phyloP scores from a whole-genome alignment of 2,329 filamentous ascomycete species.

The Ophiobolus disseminans region DNA sequence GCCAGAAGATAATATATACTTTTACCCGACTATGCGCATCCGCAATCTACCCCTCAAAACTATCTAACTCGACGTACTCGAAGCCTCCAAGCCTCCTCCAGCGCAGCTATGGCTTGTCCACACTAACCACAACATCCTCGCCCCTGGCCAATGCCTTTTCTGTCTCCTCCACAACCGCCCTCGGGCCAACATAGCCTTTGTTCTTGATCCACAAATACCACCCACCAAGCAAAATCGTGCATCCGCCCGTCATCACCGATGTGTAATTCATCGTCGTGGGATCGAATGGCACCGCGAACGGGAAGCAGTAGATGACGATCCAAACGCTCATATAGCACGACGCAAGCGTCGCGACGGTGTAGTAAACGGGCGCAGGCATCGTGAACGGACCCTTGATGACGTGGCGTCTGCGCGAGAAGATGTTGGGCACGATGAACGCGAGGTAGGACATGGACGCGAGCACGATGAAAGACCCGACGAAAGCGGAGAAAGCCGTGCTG shows the following conservation, averaged over 20 bases:
- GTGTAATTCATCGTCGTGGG: conserved; percentile 62
- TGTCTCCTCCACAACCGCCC: conserved; percentile 31
- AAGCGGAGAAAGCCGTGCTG: conserved; percentile 70
- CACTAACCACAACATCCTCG: conserved; percentile 8
- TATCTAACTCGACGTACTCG: neutral
- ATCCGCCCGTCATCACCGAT: conserved; percentile 59
- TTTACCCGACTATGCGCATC: too few relatives aligned
- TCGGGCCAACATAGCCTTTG: conserved; percentile 50
- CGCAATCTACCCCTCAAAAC: too few relatives aligned
- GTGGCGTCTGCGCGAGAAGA: conserved; percentile 48
- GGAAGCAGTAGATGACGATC: conserved; percentile 69
- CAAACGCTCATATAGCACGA: conserved; percentile 67
- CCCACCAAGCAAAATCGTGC: conserved; percentile 57
- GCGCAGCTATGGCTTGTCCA: neutral
- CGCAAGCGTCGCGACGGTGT: conserved; percentile 59
- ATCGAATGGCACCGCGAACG: conserved; percentile 55
- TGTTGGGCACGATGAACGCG: conserved; percentile 64
- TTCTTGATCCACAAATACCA: conserved; percentile 53
- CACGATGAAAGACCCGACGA: conserved; percentile 67
- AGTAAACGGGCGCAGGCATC: conserved; percentile 53
- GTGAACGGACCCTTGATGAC: conserved; percentile 66
- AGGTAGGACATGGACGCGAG: conserved; percentile 65
- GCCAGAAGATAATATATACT: too few relatives aligned
- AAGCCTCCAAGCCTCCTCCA: neutral
- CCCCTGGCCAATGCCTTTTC: conserved; percentile 22